Percentiles rank a stretch among this genome's conserved stretches.
phyloP scores from a whole-genome alignment of 352 stramenopile species.

The Globisporangium echinulatum region DNA sequence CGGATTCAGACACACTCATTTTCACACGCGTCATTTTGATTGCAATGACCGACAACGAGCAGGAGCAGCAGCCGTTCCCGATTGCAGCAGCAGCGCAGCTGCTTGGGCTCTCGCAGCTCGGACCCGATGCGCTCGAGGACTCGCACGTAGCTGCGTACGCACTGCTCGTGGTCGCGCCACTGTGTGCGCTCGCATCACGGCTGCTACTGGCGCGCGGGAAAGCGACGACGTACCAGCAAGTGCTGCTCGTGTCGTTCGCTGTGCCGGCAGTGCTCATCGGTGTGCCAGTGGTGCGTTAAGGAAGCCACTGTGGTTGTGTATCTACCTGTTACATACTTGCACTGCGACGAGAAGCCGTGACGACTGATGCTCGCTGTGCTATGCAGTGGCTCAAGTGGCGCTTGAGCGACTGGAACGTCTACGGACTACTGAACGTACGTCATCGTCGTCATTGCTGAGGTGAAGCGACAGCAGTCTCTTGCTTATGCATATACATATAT shows the following conservation, averaged over 20 bases:
- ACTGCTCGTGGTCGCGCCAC: slow-evolving; percentile 38
- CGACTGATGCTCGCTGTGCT: neutral
- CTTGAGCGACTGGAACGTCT: slow-evolving; percentile 18
- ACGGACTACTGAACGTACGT: slow-evolving; percentile 19
- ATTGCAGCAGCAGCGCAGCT: slow-evolving; percentile 1
- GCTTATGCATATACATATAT: neutral
- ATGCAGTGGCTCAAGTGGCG: slow-evolving; percentile 17
- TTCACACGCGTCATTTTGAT: slow-evolving; percentile 5
- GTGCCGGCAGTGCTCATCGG: slow-evolving; percentile 35
- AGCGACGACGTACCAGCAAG: slow-evolving; percentile 32
- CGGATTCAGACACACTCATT: neutral
- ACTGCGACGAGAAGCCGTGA: no score
- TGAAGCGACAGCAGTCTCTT: neutral
- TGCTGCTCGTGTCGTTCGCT: slow-evolving; percentile 37
- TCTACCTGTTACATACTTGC: neutral
- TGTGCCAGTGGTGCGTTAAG: slow-evolving; percentile 23
- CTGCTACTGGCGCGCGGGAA: slow-evolving; percentile 31
- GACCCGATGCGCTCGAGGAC: slow-evolving; percentile 41
- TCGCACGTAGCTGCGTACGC: slow-evolving; percentile 32
- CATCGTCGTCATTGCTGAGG: no score
- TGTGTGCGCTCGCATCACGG: slow-evolving; percentile 25
- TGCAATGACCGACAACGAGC: neutral
- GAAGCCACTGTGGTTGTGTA: neutral
- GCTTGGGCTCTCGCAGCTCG: slow-evolving; percentile 33
- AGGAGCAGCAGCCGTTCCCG: neutral